Evolutionary conservation across 2,329 filamentous ascomycete genomes (phyloP).

Genomic region (Arthrinium phaeospermum): DNA sequence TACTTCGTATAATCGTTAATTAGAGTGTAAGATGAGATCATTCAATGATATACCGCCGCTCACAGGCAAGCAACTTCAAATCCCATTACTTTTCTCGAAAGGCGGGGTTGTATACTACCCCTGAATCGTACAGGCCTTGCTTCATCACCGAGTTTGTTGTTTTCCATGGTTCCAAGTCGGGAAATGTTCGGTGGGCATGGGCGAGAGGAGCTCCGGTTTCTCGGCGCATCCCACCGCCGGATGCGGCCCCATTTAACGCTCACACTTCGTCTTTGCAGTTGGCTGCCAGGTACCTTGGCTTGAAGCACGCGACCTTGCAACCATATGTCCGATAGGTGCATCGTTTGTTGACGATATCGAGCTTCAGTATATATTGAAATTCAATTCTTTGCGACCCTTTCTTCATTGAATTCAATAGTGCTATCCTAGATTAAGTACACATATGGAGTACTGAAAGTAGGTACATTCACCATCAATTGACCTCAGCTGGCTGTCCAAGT

Average conservation of each 20-base stretch:
- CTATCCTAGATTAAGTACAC: too few relatives aligned
- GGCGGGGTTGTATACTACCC: too few relatives aligned
- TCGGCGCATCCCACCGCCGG: constrained; percentile 14
- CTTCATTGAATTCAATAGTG: background rate
- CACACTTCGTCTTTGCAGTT: constrained; percentile 4
- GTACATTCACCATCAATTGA: background rate
- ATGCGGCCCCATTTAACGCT: background rate
- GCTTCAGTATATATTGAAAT: background rate
- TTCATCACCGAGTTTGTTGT: background rate
- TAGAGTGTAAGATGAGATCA: constrained; percentile 5
- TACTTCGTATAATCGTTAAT: background rate
- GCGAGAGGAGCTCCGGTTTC: background rate
- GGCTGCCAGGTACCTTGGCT: background rate
- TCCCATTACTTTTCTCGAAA: background rate
- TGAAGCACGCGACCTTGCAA: background rate
- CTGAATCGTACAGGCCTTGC: background rate
- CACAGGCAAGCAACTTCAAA: background rate
- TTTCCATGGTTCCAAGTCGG: background rate
- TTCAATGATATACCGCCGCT: background rate
- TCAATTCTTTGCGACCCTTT: background rate
- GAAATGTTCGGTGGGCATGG: background rate
- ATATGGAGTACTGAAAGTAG: too few relatives aligned
- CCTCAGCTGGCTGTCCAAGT: background rate
- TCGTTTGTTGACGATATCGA: background rate
- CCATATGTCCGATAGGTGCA: background rate